Evolutionary conservation across 108 stramenopile genomes (phyloP).

Genomic region (Nitzschia sp.): DNA sequence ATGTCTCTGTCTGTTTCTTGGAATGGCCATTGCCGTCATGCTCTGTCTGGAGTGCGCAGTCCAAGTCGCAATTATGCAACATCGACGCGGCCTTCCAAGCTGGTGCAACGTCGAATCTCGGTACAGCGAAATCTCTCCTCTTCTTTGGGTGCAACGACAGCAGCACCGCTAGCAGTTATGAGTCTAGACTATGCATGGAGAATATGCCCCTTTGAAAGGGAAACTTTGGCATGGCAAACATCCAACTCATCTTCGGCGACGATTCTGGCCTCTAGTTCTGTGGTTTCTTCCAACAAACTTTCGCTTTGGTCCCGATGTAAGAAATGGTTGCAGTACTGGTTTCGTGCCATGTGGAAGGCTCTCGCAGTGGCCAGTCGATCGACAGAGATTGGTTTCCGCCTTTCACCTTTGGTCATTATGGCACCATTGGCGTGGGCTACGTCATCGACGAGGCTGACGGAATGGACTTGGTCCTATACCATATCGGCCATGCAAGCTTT

Average conservation of each 20-base stretch:
- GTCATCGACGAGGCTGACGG: conserved; percentile 34
- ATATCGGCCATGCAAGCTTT: conserved; percentile 63
- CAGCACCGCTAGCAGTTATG: too few species aligned
- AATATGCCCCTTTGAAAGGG: too few species aligned
- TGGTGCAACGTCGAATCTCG: too few species aligned
- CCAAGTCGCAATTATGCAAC: too few species aligned
- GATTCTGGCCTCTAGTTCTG: conserved; percentile 8
- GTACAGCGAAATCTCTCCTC: too few species aligned
- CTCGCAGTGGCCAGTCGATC: conserved; percentile 32
- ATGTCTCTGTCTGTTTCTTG: too few species aligned
- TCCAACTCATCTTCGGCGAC: neutral
- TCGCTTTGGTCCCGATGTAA: neutral
- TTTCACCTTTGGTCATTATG: conserved; percentile 70
- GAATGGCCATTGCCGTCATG: too few species aligned
- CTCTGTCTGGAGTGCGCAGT: too few species aligned
- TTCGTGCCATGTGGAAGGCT: conserved; percentile 24
- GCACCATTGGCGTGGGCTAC: conserved; percentile 59
- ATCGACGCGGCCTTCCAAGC: too few species aligned
- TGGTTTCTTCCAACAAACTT: neutral
- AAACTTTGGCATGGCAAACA: neutral
- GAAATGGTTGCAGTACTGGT: conserved; percentile 27
- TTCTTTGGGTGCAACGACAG: too few species aligned
- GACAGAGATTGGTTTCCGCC: conserved; percentile 55
- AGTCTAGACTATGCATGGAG: too few species aligned
- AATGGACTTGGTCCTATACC: conserved; percentile 73